These are phyloP conservation scores for Termitomyces eurrhizus DNA, from an alignment of 768 basidiomycete genomes.

Conservation along the genomic window DNA sequence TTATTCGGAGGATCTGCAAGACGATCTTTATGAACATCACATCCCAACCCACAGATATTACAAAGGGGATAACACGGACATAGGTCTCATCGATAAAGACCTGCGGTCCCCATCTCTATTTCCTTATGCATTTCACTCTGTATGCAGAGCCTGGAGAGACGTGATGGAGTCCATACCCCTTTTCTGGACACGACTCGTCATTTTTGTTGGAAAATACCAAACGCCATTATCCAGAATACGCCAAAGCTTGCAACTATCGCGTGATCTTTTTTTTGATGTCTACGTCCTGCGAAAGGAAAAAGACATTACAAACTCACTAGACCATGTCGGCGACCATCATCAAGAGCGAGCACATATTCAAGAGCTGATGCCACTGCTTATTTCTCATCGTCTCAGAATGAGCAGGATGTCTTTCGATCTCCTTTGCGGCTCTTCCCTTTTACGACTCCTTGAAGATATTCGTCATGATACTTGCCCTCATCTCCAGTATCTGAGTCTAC, in stretches of 20 bases:
- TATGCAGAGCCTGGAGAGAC: not conserved
- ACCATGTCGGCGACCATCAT: not conserved
- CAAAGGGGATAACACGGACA: not conserved
- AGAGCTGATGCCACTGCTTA: not conserved
- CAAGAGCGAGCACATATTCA: not conserved
- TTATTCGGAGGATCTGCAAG: not conserved
- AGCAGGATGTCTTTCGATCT: not conserved
- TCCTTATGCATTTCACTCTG: not conserved
- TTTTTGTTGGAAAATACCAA: not conserved
- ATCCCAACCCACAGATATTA: not conserved
- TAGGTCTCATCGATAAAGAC: not conserved
- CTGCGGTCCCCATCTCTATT: not conserved
- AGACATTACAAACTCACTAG: not conserved
- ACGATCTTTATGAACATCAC: not conserved
- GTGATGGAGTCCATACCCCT: not conserved
- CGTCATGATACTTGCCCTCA: not conserved
- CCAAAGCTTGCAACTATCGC: not conserved
- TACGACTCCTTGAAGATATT: not conserved
- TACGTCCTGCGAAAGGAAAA: not conserved
- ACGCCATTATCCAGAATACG: not conserved
- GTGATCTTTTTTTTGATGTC: not conserved
- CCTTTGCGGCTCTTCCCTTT: not conserved
- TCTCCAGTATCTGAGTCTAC: not conserved
- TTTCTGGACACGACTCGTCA: not conserved
- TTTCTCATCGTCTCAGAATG: not conserved